These are phyloP conservation scores for Zygosaccharomyces siamensis DNA, from an alignment of 805 yeast genomes.

Conservation along the genomic window DNA sequence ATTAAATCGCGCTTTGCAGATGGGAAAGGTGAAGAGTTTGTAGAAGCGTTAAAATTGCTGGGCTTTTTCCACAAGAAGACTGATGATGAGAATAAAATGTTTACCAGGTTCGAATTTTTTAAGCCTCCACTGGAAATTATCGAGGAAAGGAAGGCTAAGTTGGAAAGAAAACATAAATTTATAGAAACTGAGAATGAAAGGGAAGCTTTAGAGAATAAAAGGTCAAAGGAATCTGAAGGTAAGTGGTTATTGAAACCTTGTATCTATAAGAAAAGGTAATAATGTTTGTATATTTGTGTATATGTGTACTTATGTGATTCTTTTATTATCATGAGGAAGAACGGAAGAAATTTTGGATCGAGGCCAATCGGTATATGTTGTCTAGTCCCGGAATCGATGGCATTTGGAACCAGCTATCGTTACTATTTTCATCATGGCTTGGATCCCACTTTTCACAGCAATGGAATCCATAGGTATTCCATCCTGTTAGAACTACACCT, in stretches of 20 bases:
- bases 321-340: conserved; percentile 8
- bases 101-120: conserved; percentile 88
- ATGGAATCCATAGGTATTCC: conserved; percentile 87
- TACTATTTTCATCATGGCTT: conserved; percentile 8
- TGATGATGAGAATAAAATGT: conserved; percentile 87
- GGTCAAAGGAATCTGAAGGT: conserved; percentile 62
- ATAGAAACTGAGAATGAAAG: conserved; percentile 64
- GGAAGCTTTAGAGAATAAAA: conserved; percentile 52
- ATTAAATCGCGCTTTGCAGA: conserved; percentile 88
- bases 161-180: conserved; percentile 60
- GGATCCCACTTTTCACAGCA: conserved; percentile 85
- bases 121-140: conserved; percentile 72
- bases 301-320: background rate
- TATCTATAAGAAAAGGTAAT: conserved; percentile 79
- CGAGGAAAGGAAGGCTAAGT: conserved; percentile 55
- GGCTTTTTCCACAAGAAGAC: conserved; percentile 89
- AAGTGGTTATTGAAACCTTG: conserved; percentile 93
- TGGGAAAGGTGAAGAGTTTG: conserved; percentile 72
- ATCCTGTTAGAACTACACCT: conserved; percentile 65
- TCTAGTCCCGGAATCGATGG: conserved; percentile 29
- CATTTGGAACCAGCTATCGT: conserved; percentile 29
- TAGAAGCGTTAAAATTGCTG: conserved; percentile 62
- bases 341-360: conserved; percentile 30
- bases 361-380: conserved; percentile 24
- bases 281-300: conserved; percentile 1